A percentile compares a stretch with the other conserved stretches of the same genome.
phyloP scores from a whole-genome alignment of 495 filamentous ascomycete genomes.

The Cryomyces minteri region DNA sequence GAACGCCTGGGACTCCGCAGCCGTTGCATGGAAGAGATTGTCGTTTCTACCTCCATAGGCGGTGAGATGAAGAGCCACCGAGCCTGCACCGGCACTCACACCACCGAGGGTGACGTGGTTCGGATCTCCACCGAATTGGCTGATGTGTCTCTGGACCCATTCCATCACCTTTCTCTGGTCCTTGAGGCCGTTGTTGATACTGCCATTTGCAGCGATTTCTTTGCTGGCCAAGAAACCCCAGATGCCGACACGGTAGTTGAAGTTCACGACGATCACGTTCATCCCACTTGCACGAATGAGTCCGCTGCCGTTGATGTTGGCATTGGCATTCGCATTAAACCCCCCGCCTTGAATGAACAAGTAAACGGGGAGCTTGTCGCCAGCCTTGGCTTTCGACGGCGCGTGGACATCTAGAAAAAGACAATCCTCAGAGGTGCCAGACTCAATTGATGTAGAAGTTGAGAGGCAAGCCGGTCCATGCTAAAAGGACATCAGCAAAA shows the following conservation, averaged over 20 bases:
- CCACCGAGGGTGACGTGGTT: slow-evolving; percentile 52
- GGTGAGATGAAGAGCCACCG: slow-evolving; percentile 45
- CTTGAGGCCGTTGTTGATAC: slow-evolving; percentile 51
- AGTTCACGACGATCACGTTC: slow-evolving; percentile 50
- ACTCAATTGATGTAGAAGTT: slow-evolving; percentile 11
- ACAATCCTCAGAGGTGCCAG: slow-evolving; percentile 39
- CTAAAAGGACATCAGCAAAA: slow-evolving; percentile 6
- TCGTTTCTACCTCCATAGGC: slow-evolving; percentile 38
- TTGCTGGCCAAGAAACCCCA: slow-evolving; percentile 54
- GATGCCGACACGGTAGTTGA: slow-evolving; percentile 55
- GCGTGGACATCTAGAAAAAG: slow-evolving; percentile 60
- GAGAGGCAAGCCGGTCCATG: slow-evolving; percentile 34
- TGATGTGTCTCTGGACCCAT: slow-evolving; percentile 33
- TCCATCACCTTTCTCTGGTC: slow-evolving; percentile 48
- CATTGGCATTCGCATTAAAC: slow-evolving; percentile 41
- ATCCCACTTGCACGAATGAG: slow-evolving; percentile 38
- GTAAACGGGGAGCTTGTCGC: slow-evolving; percentile 42
- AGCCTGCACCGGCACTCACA: slow-evolving; percentile 51
- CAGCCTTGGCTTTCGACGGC: slow-evolving; percentile 30
- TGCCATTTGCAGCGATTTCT: slow-evolving; percentile 31
- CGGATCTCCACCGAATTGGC: slow-evolving; percentile 50
- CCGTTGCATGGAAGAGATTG: slow-evolving; percentile 41
- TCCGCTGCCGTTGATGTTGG: slow-evolving; percentile 45
- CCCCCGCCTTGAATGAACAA: slow-evolving; percentile 67
- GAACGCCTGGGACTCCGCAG: slow-evolving; percentile 48